phyloP scores from a whole-genome alignment of 345 rosid genomes.

The Schrenkiella parvula region DNA sequence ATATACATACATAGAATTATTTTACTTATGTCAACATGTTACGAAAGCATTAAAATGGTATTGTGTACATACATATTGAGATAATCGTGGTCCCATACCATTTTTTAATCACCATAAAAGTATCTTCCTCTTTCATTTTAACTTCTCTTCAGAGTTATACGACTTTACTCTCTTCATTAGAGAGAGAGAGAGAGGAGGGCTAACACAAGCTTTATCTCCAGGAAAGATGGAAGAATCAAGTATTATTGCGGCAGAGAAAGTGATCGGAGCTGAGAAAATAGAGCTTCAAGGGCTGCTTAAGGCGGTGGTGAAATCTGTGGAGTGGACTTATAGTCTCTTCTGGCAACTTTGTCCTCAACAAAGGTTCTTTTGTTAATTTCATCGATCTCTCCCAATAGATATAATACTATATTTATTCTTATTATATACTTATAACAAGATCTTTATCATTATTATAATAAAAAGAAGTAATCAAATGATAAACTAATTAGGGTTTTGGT shows the following conservation, averaged over 20 bases:
- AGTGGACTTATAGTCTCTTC: constrained; percentile 91
- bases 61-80: neutral
- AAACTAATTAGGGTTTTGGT: constrained; percentile 50
- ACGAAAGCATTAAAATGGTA: neutral
- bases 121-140: constrained; percentile 12
- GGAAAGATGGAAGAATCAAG: constrained; percentile 17
- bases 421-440: neutral
- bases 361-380: constrained; percentile 48
- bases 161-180: neutral
- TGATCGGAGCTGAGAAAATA: constrained; percentile 29
- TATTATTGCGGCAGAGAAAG: constrained; percentile 13
- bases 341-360: constrained; percentile 95
- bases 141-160: constrained; percentile 41
- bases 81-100: constrained; percentile 21
- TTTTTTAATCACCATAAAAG: neutral
- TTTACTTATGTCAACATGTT: neutral
- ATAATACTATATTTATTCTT: too few species aligned
- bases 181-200: neutral
- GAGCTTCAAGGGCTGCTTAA: constrained; percentile 69
- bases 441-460: neutral
- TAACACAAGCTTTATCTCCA: neutral
- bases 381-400: neutral
- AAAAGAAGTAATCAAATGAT: neutral
- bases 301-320: constrained; percentile 83
- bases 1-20: neutral